Evolutionary conservation across 2,329 filamentous ascomycete genomes (phyloP), one percentile per base, ranked within the genome.

Genomic region (Stemphylium beticola): DNA sequence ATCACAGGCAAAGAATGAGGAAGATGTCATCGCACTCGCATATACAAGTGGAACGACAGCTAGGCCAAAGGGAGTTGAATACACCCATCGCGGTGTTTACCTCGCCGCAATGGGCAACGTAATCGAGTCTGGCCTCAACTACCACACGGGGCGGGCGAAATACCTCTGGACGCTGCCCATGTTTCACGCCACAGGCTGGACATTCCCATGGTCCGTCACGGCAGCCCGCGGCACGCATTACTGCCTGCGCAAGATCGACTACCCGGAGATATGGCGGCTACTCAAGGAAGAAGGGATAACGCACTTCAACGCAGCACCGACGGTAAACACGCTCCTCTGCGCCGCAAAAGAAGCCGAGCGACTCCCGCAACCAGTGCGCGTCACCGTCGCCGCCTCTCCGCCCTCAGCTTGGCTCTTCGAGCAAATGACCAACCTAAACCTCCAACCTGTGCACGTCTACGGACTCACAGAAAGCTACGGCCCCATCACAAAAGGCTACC

Each of bases 41-140:
- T 98, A 98, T 74, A 99, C 95, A 0, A 95, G 90, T 24, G 93
- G 93, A 4, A 98, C 95, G 1, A 98, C 95, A 0, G 92, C 93
- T 0, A 82, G 85, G 26, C 95, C 95, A 1, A 98, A 99, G 75
- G 95, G 95, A 4, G 93, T 97, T 3, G 87, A 96, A 50, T 97
- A 90, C 71, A 97, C 92, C 1, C 91, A 98, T 74, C 85, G 95
- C 41, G 90, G 93, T 4, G 87, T 86, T 7, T 99, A 98, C 71
- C 82, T 99, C 11, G 93, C 92, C 0, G 82, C 92, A 0, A 70
- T 97, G 62, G 93, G 81, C 10, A 98, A 98, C 73, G 81, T 98
- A 0, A 85, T 98, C 53, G 95, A 99, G 74, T 92, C 90, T 0
- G 91, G 91, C 0, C 81, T 99, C 38, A 96, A 96, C 67, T 84